Percentiles rank a stretch among this genome's conserved stretches.
Evolutionary conservation across 164 flowering plant genomes (phyloP).

Genomic region (Nymphaea colorata): DNA sequence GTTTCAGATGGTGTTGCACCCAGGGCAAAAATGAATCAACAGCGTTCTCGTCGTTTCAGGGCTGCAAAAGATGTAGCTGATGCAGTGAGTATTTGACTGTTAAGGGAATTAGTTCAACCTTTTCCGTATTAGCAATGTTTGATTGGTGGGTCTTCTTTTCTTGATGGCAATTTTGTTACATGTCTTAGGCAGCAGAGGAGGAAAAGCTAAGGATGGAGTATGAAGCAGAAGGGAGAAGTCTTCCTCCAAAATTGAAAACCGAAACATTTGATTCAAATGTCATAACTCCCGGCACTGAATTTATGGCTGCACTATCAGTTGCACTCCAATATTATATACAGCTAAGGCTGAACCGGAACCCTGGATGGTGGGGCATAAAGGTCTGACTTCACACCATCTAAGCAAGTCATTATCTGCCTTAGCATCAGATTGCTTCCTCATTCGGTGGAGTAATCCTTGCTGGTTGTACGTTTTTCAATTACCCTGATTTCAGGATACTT

Average conservation of each 20-base stretch:
- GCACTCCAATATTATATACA: slow-evolving; percentile 93
- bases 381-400: slow-evolving; percentile 24
- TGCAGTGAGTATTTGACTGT: slow-evolving; percentile 42
- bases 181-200: slow-evolving; percentile 76
- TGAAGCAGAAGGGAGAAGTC: slow-evolving; percentile 39
- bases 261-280: slow-evolving; percentile 94
- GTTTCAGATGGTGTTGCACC: slow-evolving; percentile 95
- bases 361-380: slow-evolving; percentile 74
- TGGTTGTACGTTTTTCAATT: slow-evolving; percentile 22
- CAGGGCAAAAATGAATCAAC: slow-evolving; percentile 99
- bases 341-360: slow-evolving; percentile 48
- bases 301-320: slow-evolving; percentile 77
- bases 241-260: slow-evolving; percentile 46
- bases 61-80: slow-evolving; percentile 98
- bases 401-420: slow-evolving; percentile 5
- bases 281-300: slow-evolving; percentile 95
- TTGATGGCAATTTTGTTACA: neutral
- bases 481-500: slow-evolving; percentile 50
- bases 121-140: no score
- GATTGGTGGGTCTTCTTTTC: neutral
- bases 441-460: slow-evolving; percentile 39
- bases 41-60: slow-evolving; percentile 88
- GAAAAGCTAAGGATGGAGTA: slow-evolving; percentile 66
- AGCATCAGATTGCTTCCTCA: slow-evolving; percentile 34
- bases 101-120: no score